Percentiles rank a stretch among this genome's conserved stretches.
phyloP scores from a whole-genome alignment of 257 asterid genomes.

The Solanum pinnatisectum region DNA sequence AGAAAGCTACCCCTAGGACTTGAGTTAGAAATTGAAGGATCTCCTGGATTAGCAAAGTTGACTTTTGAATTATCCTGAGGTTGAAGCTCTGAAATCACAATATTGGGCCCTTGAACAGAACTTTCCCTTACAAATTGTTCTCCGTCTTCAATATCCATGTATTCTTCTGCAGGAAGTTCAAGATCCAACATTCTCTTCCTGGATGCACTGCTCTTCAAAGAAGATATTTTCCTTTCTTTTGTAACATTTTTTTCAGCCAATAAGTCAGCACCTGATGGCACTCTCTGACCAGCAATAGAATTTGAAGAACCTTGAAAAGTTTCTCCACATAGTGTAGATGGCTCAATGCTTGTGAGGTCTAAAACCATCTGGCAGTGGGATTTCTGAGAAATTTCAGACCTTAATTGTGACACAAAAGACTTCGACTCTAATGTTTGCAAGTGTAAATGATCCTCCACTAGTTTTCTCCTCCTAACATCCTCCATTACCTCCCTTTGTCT shows the following conservation, averaged over 20 bases:
- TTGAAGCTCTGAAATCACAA: constrained; percentile 2
- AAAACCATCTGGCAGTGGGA: constrained; percentile 20
- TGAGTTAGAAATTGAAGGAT: constrained; percentile 15
- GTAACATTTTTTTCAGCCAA: constrained; percentile 5
- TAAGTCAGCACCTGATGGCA: constrained; percentile 4
- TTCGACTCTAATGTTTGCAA: constrained; percentile 22
- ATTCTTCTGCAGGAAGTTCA: constrained; percentile 34
- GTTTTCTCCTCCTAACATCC: constrained; percentile 30
- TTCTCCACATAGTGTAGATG: constrained; percentile 10
- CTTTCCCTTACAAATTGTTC: constrained; percentile 19
- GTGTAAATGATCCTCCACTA: constrained; percentile 13
- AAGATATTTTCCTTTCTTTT: constrained; percentile 13
- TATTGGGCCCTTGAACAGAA: constrained; percentile 12
- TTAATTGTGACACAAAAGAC: constrained; percentile 16
- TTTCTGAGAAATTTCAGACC: constrained; percentile 22
- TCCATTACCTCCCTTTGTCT: constrained; percentile 64
- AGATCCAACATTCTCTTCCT: constrained; percentile 34
- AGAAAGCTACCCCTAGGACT: constrained; percentile 10
- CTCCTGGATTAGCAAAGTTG: constrained; percentile 15
- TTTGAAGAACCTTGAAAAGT: constrained; percentile 19
- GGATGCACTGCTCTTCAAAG: constrained; percentile 1
- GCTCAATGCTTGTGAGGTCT: constrained; percentile 9
- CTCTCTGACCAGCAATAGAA: constrained; percentile 2
- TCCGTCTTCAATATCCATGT: constrained; percentile 22
- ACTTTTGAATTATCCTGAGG: constrained; percentile 14